Conservation (phyloP, 2,329 filamentous ascomycete genomes). For the Aspergillus uvarum region DNA sequence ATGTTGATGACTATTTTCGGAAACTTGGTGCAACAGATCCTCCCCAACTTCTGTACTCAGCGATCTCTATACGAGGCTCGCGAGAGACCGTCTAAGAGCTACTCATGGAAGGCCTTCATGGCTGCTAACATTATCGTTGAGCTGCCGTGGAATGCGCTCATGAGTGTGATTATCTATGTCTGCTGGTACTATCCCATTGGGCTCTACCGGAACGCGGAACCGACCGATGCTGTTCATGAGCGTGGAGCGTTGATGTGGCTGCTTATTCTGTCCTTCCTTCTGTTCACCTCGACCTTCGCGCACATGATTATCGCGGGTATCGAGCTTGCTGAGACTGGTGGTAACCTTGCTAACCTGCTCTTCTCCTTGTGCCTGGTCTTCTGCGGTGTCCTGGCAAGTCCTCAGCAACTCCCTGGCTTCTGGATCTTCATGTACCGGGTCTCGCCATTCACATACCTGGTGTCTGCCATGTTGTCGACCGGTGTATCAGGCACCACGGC, state of each 20-base stretch:
- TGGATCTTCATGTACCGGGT: conserved; percentile 78
- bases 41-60: conserved; percentile 60
- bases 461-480: conserved; percentile 46
- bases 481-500: conserved; percentile 35
- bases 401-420: conserved; percentile 63
- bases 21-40: conserved; percentile 53
- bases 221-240: conserved; percentile 43
- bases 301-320: conserved; percentile 72
- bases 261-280: conserved; percentile 64
- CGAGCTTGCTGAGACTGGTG: conserved; percentile 67
- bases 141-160: conserved; percentile 64
- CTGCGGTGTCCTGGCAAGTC: conserved; percentile 54
- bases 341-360: conserved; percentile 61
- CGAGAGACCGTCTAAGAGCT: conserved; percentile 65
- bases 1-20: conserved; percentile 81
- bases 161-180: conserved; percentile 62
- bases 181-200: conserved; percentile 68
- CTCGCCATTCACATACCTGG: conserved; percentile 65
- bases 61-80: conserved; percentile 60
- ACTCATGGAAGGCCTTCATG: conserved; percentile 73
- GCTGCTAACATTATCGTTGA: conserved; percentile 71
- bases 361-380: conserved; percentile 62
- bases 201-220: conserved; percentile 44
- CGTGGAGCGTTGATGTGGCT: conserved; percentile 66
- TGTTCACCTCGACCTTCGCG: conserved; percentile 71